These are phyloP conservation scores for Excoecaria agallocha DNA, from an alignment of 345 rosid genomes.

Conservation along the genomic window DNA sequence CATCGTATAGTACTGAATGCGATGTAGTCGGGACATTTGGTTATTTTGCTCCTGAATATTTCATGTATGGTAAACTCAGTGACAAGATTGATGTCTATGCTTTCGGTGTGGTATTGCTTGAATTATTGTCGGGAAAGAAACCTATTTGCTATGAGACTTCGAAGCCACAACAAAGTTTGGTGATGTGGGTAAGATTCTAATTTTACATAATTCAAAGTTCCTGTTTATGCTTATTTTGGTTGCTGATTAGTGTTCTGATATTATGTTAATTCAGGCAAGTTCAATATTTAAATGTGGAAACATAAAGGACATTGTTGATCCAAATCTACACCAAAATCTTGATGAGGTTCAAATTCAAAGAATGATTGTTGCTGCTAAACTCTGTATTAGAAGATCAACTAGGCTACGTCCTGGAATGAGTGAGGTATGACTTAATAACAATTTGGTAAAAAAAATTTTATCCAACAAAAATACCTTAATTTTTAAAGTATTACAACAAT, in stretches of 20 bases:
- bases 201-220: neutral
- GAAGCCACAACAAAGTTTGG: slow-evolving; percentile 77
- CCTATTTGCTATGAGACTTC: slow-evolving; percentile 55
- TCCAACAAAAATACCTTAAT: no score
- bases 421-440: slow-evolving; percentile 41
- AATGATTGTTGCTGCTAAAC: slow-evolving; percentile 72
- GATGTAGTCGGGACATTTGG: slow-evolving; percentile 95
- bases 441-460: no score
- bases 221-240: neutral
- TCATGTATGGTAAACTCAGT: slow-evolving; percentile 93
- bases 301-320: slow-evolving; percentile 60
- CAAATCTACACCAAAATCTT: slow-evolving; percentile 43
- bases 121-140: slow-evolving; percentile 77
- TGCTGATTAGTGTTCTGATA: neutral
- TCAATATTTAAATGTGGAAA: slow-evolving; percentile 58
- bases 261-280: slow-evolving; percentile 61
- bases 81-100: slow-evolving; percentile 91
- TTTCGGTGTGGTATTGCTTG: slow-evolving; percentile 86
- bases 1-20: slow-evolving; percentile 50
- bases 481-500: no score
- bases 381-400: slow-evolving; percentile 66
- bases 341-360: slow-evolving; percentile 60
- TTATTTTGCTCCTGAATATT: slow-evolving; percentile 95
- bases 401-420: slow-evolving; percentile 74
- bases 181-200: slow-evolving; percentile 76